Evolutionary conservation across 2,329 filamentous ascomycete species (phyloP).

Genomic region (Penicillium sp.): DNA sequence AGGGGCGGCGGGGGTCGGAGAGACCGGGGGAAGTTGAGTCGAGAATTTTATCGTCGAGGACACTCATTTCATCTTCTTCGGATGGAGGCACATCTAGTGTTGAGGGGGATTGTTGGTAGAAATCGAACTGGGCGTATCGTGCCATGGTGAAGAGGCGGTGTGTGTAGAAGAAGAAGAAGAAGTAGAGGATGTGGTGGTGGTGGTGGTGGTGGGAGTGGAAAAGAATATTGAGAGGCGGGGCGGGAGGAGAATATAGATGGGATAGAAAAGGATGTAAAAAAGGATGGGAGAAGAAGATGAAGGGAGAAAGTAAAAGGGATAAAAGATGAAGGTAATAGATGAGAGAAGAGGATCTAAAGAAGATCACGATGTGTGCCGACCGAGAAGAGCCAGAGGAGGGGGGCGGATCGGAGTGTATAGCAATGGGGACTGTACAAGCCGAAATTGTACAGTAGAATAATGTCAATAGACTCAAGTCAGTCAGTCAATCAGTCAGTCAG

Average conservation of each 20-base stretch:
- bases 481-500: no score
- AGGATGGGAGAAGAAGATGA: constrained; percentile 1
- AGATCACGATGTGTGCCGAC: constrained; percentile 7
- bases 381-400: not conserved
- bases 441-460: not conserved
- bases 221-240: constrained; percentile 5
- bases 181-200: constrained; percentile 18
- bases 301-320: constrained; percentile 5
- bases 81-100: constrained; percentile 49
- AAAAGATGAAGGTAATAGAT: constrained; percentile 7
- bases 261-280: not conserved
- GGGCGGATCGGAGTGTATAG: constrained; percentile 5
- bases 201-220: constrained; percentile 16
- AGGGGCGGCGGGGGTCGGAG: constrained; percentile 52
- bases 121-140: constrained; percentile 53
- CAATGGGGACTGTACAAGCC: not conserved
- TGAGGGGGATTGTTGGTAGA: constrained; percentile 52
- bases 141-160: constrained; percentile 46
- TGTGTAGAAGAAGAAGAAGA: constrained; percentile 15
- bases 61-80: constrained; percentile 60
- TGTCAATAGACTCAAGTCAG: no score
- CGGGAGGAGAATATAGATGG: constrained; percentile 4
- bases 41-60: constrained; percentile 57
- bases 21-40: constrained; percentile 58
- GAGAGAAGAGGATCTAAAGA: not conserved